Conservation (phyloP, 768 basidiomycete genomes). For the Dentipellis sp. region DNA sequence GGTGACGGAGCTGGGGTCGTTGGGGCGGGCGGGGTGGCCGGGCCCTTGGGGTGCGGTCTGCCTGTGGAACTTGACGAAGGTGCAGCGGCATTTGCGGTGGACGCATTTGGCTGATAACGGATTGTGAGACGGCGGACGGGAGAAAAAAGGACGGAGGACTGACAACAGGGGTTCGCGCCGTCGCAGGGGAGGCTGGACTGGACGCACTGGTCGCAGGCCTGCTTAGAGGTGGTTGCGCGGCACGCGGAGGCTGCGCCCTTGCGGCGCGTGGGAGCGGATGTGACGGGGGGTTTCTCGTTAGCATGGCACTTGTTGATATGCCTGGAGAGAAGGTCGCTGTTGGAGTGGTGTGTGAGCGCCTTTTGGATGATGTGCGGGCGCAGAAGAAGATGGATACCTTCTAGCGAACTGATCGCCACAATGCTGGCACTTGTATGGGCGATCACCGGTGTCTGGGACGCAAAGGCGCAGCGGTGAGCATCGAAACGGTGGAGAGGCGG, state of each 20-base stretch:
- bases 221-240: conserved; percentile 70
- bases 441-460: conserved; percentile 71
- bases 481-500: conserved; percentile 2
- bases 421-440: conserved; percentile 81
- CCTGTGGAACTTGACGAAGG: conserved; percentile 75
- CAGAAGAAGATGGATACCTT: conserved; percentile 37
- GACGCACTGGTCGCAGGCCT: conserved; percentile 81
- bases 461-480: conserved; percentile 4
- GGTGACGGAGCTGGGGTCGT: conserved; percentile 2
- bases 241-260: conserved; percentile 61
- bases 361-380: background rate
- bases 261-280: conserved; percentile 37
- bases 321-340: conserved; percentile 74
- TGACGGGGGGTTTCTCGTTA: conserved; percentile 48
- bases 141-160: conserved; percentile 19
- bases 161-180: conserved; percentile 71
- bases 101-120: conserved; percentile 55
- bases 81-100: conserved; percentile 63
- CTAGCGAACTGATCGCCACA: conserved; percentile 88
- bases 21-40: conserved; percentile 38
- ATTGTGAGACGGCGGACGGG: conserved; percentile 2
- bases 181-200: conserved; percentile 69
- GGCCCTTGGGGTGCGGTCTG: conserved; percentile 75
- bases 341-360: background rate
- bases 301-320: conserved; percentile 88